Evolutionary conservation across 2,329 filamentous ascomycete genomes (phyloP).

Genomic region (Aspergillus unguis): DNA sequence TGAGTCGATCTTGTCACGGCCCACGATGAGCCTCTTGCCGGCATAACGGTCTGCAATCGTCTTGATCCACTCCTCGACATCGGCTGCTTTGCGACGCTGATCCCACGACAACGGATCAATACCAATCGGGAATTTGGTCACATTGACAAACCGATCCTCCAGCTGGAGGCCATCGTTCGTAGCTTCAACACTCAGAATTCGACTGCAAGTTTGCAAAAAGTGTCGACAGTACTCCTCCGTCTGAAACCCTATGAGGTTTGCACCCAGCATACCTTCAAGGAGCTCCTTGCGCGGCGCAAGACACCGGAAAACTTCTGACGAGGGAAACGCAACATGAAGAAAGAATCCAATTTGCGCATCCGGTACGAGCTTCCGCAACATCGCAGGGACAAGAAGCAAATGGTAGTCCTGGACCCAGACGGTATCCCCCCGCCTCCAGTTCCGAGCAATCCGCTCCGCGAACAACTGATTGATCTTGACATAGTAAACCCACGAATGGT

Average conservation of each 20-base stretch:
- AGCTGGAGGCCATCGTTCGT: conserved; percentile 83
- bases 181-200: conserved; percentile 84
- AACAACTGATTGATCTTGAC: conserved; percentile 90
- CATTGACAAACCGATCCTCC: conserved; percentile 89
- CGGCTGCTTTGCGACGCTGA: conserved; percentile 65
- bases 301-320: conserved; percentile 92
- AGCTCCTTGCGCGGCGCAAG: conserved; percentile 81
- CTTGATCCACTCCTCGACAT: conserved; percentile 74
- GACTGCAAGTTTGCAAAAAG: conserved; percentile 93
- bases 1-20: conserved; percentile 88
- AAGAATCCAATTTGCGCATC: conserved; percentile 97
- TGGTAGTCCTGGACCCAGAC: conserved; percentile 98
- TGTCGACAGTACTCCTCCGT: conserved; percentile 90
- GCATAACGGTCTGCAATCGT: conserved; percentile 80
- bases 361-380: conserved; percentile 80
- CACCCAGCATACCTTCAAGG: conserved; percentile 86
- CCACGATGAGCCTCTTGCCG: conserved; percentile 86
- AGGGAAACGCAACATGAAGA: conserved; percentile 90
- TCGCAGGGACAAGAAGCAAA: conserved; percentile 78
- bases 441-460: conserved; percentile 81
- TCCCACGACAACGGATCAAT: conserved; percentile 79
- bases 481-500: conserved; percentile 95
- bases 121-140: conserved; percentile 80
- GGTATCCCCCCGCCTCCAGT: conserved; percentile 89
- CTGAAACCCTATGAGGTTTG: conserved; percentile 90